These are phyloP conservation scores for Penicillium nordicum DNA, from an alignment of 2,329 filamentous ascomycete species.

Conservation along the genomic window DNA sequence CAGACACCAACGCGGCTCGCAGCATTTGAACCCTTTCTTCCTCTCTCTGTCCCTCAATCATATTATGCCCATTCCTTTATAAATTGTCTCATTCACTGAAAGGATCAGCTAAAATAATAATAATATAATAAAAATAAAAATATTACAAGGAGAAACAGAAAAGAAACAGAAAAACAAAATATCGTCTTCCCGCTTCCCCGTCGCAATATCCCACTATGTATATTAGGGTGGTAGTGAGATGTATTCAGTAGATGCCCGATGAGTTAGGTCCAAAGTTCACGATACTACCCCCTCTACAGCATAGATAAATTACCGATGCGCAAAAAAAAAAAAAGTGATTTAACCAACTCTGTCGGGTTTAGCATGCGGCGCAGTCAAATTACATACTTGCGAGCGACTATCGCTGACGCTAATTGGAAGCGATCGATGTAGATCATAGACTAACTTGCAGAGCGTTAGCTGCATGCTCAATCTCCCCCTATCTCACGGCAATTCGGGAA, in stretches of 20 bases:
- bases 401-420: background rate
- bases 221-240: background rate
- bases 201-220: background rate
- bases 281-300: background rate
- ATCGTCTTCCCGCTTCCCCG: background rate
- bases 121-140: too few relatives aligned
- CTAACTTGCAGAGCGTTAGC: background rate
- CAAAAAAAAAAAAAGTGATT: background rate
- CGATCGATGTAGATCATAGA: conserved; percentile 5
- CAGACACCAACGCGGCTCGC: background rate
- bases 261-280: background rate
- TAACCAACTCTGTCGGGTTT: background rate
- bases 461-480: background rate
- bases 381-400: background rate
- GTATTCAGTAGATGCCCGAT: background rate
- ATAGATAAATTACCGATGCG: background rate
- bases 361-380: conserved; percentile 8
- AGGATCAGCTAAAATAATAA: background rate
- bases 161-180: background rate
- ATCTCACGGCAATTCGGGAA: background rate
- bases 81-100: background rate
- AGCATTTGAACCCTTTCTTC: background rate
- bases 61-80: background rate
- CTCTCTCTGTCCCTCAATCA: background rate
- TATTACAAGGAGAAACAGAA: background rate